phyloP scores from a whole-genome alignment of 1,139 yeast species.

The Zygosaccharomyces pseudobailii region DNA sequence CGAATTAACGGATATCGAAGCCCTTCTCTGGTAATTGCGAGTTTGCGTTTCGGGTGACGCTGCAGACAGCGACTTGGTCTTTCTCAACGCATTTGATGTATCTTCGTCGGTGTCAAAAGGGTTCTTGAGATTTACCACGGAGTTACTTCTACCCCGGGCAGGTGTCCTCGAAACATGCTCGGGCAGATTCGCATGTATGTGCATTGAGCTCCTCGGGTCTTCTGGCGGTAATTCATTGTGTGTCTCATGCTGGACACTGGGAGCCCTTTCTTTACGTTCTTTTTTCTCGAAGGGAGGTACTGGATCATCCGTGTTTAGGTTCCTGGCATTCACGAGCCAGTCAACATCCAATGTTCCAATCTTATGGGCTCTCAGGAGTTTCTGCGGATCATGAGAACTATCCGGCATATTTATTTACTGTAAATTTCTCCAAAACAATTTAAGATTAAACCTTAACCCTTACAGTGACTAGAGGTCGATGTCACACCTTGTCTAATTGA shows the following conservation, averaged over 20 bases:
- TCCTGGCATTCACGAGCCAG: constrained; percentile 14
- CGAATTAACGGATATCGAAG: constrained; percentile 7
- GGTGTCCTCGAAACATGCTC: neutral
- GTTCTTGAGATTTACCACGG: neutral
- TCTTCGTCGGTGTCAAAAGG: neutral
- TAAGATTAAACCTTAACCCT: neutral
- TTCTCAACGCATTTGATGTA: constrained; percentile 16
- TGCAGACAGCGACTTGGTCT: constrained; percentile 32
- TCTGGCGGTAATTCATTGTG: constrained; percentile 1
- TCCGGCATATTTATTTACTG: neutral
- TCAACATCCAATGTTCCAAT: constrained; percentile 13
- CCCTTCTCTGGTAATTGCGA: neutral
- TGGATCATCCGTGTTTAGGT: constrained; percentile 4
- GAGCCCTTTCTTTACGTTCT: neutral
- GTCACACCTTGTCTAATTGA: neutral
- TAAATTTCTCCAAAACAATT: neutral
- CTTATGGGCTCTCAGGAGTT: constrained; percentile 13
- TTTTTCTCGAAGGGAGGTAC: neutral
- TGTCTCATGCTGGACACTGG: neutral
- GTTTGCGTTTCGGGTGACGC: constrained; percentile 12
- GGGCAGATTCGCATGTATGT: constrained; percentile 1
- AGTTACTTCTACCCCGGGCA: neutral
- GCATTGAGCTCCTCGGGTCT: constrained; percentile 3
- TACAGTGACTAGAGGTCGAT: neutral
- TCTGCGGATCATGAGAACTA: constrained; percentile 15